phyloP scores from a whole-genome alignment of 192 early-diverging fungal genomes.

The Coemansia sp. region DNA sequence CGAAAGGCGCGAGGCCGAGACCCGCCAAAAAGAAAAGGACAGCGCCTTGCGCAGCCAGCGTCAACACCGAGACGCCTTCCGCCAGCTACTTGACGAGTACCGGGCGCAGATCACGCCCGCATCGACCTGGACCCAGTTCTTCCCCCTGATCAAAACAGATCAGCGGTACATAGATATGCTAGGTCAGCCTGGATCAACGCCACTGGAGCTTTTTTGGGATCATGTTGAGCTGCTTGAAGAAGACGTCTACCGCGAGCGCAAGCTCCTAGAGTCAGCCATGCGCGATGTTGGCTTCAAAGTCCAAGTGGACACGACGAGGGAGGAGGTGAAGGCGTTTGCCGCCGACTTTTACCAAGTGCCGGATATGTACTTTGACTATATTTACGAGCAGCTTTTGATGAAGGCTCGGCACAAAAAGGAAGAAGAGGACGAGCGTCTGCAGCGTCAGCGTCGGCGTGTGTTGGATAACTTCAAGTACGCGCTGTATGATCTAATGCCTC shows the following conservation, averaged over 20 bases:
- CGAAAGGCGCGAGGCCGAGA: constrained; percentile 63
- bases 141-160: constrained; percentile 72
- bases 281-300: constrained; percentile 28
- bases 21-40: constrained; percentile 56
- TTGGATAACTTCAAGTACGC: constrained; percentile 77
- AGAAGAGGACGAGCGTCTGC: constrained; percentile 72
- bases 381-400: constrained; percentile 57
- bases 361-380: constrained; percentile 20
- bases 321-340: constrained; percentile 52
- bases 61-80: constrained; percentile 71
- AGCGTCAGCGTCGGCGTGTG: constrained; percentile 68
- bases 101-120: constrained; percentile 62
- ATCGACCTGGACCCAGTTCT: constrained; percentile 87
- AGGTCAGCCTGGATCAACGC: constrained; percentile 79
- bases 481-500: constrained; percentile 68
- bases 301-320: constrained; percentile 15
- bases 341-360: constrained; percentile 14
- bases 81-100: constrained; percentile 69
- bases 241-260: constrained; percentile 66
- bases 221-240: constrained; percentile 80
- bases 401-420: constrained; percentile 63
- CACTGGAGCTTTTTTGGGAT: constrained; percentile 96
- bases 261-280: constrained; percentile 59
- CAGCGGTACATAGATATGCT: constrained; percentile 69
- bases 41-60: constrained; percentile 64